phyloP scores from a whole-genome alignment of 148 eudicot species.

The Amaranthus palmeri region DNA sequence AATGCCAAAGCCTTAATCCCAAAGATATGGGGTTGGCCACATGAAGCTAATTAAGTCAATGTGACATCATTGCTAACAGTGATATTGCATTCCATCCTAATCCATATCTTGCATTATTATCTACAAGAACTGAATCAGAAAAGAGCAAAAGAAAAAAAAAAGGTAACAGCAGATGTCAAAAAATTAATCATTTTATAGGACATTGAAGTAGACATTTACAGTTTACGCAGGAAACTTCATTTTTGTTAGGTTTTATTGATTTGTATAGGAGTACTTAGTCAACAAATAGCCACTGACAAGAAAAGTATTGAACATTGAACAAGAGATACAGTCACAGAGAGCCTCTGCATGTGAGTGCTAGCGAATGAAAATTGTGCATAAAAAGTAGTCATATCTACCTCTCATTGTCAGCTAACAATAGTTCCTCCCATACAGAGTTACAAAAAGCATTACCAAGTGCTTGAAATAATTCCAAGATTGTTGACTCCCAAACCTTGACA shows the following conservation, averaged over 20 bases:
- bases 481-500: conserved; percentile 91
- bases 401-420: conserved; percentile 40
- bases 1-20: no score
- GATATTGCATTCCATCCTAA: no score
- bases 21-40: no score
- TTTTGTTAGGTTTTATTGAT: not conserved
- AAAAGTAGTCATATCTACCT: conserved; percentile 27
- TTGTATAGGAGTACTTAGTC: not conserved
- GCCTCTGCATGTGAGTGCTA: not conserved
- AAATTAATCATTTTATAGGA: not conserved
- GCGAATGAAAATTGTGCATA: no score
- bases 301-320: no score
- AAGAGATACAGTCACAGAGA: not conserved
- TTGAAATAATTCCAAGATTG: conserved; percentile 61
- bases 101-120: no score
- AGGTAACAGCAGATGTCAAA: not conserved
- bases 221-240: not conserved
- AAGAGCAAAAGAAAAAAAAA: not conserved
- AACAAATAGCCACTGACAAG: not conserved
- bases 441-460: conserved; percentile 71
- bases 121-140: not conserved
- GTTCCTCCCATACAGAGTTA: conserved; percentile 87
- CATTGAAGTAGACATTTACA: not conserved
- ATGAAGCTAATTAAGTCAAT: no score
- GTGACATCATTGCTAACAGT: no score